phyloP scores from a whole-genome alignment of 805 yeast genomes.

The Debaryomyces castellii region DNA sequence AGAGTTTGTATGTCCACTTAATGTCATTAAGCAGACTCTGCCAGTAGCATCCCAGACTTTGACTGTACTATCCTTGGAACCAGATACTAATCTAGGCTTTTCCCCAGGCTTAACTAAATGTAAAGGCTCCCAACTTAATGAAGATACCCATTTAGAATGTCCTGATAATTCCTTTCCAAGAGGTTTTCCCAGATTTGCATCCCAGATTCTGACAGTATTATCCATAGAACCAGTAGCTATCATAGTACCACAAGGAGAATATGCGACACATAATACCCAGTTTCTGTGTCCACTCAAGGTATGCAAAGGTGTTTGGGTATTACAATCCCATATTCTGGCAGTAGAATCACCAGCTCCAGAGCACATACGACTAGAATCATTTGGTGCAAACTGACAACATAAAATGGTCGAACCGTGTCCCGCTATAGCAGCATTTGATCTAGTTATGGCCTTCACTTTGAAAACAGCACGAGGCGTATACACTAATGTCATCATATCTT shows the following conservation, averaged over 20 bases:
- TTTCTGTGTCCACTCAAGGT: constrained; percentile 83
- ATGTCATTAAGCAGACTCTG: constrained; percentile 62
- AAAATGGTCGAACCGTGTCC: constrained; percentile 95
- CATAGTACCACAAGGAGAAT: constrained; percentile 88
- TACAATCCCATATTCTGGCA: constrained; percentile 95
- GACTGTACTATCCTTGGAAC: constrained; percentile 88
- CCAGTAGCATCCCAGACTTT: constrained; percentile 84
- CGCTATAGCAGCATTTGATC: constrained; percentile 88
- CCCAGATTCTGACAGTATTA: constrained; percentile 85
- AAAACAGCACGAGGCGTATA: constrained; percentile 95
- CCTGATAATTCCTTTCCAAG: constrained; percentile 76
- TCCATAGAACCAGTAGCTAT: constrained; percentile 98
- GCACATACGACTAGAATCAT: constrained; percentile 78
- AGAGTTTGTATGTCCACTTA: constrained; percentile 85
- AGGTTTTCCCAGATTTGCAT: constrained; percentile 67
- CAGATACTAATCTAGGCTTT: constrained; percentile 72
- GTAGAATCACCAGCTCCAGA: constrained; percentile 97
- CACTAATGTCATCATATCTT: constrained; percentile 86
- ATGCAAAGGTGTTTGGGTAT: constrained; percentile 85
- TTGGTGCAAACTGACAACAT: constrained; percentile 92
- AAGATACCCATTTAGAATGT: constrained; percentile 86
- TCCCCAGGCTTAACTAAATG: constrained; percentile 72
- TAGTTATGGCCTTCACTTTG: constrained; percentile 85
- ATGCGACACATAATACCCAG: constrained; percentile 90
- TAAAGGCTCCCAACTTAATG: constrained; percentile 91